Conservation (phyloP, 441 rosid species). For the Syzygium malaccense region DNA sequence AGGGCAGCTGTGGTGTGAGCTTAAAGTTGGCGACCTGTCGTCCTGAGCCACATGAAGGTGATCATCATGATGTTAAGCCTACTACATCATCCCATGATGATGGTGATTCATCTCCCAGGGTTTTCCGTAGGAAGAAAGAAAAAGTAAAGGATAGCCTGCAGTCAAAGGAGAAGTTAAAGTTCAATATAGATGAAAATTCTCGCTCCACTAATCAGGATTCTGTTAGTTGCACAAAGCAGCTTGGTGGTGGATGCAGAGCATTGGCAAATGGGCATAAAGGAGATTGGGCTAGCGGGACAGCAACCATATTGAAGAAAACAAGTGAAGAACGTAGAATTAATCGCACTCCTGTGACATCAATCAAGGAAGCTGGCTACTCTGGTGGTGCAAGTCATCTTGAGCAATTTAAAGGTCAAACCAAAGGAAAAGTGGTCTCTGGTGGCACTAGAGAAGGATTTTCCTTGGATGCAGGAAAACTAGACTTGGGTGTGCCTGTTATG, state of each 20-base stretch:
- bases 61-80: slow-evolving; percentile 43
- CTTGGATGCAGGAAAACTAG: slow-evolving; percentile 16
- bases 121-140: slow-evolving; percentile 32
- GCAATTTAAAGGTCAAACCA: slow-evolving; percentile 30
- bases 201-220: slow-evolving; percentile 23
- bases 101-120: slow-evolving; percentile 23
- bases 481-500: slow-evolving; percentile 18
- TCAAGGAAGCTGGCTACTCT: slow-evolving; percentile 24
- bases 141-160: slow-evolving; percentile 28
- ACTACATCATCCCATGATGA: slow-evolving; percentile 27
- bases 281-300: slow-evolving; percentile 28
- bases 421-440: slow-evolving; percentile 19
- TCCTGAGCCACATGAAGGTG: slow-evolving; percentile 24
- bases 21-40: slow-evolving; percentile 31
- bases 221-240: slow-evolving; percentile 21
- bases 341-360: slow-evolving; percentile 14
- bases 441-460: slow-evolving; percentile 13
- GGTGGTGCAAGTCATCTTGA: slow-evolving; percentile 13
- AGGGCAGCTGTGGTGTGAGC: slow-evolving; percentile 25
- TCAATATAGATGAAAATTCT: slow-evolving; percentile 25
- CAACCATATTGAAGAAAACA: slow-evolving; percentile 27
- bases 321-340: slow-evolving; percentile 18
- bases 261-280: slow-evolving; percentile 32
- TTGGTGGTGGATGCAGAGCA: slow-evolving; percentile 27
- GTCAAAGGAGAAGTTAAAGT: slow-evolving; percentile 16